Conservation (phyloP, 2,329 filamentous ascomycete genomes). For the Microsporum canis region DNA sequence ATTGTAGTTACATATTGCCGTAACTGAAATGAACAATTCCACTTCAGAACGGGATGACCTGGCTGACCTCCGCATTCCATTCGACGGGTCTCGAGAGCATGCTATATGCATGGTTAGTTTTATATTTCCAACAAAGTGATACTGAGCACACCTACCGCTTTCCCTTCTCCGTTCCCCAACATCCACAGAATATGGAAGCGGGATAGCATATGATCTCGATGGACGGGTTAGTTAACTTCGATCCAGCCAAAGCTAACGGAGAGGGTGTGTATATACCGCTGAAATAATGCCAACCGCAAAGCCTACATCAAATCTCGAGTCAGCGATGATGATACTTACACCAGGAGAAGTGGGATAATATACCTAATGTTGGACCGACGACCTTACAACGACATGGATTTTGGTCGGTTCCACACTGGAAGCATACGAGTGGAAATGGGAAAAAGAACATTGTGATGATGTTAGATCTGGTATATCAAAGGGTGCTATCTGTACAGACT, state of each 20-base stretch:
- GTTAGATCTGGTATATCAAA: background rate
- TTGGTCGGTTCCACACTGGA: conserved; percentile 46
- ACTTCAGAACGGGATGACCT: conserved; percentile 38
- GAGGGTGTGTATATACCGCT: conserved; percentile 32
- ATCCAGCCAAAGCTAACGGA: background rate
- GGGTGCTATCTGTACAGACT: background rate
- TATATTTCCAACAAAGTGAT: background rate
- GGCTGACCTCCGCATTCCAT: conserved; percentile 39
- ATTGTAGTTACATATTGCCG: too few species aligned
- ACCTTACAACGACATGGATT: conserved; percentile 49
- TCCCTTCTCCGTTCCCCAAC: conserved; percentile 43
- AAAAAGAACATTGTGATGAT: conserved; percentile 31
- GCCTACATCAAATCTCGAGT: conserved; percentile 17
- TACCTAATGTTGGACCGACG: conserved; percentile 44
- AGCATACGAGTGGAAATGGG: conserved; percentile 42
- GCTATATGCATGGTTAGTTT: conserved; percentile 24
- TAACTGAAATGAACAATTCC: too few species aligned
- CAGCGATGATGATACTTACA: background rate
- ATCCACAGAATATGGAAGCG: conserved; percentile 46
- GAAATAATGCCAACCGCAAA: conserved; percentile 39
- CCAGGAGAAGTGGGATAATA: conserved; percentile 10
- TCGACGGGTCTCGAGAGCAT: conserved; percentile 44
- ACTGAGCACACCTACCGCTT: conserved; percentile 36
- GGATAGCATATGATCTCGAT: conserved; percentile 44
- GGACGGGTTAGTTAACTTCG: background rate